Evolutionary conservation across 1,284 basidiomycete species (phyloP), one percentile per base, ranked within the genome.

Genomic region (Inonotus obliquus): DNA sequence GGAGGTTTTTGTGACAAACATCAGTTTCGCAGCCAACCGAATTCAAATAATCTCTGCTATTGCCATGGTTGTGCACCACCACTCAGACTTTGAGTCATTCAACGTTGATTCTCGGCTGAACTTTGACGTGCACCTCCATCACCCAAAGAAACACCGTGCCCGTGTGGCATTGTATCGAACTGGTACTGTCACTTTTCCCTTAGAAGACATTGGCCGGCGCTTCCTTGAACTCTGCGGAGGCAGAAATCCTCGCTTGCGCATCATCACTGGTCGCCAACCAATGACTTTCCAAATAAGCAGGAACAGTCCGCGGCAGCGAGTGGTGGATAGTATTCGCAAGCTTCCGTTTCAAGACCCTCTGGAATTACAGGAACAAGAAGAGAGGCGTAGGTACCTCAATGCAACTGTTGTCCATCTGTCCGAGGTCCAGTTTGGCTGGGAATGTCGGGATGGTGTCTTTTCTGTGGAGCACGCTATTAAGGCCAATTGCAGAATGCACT

Each of bases 381-480:
- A 10, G 14, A 55, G 47, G 35, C 37, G 32, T 39, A 49, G 65
- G 29, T 67, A 69, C 6, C 64, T 72, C 7, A 70, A 77, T 54
- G 68, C 66, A 6, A 64, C 63, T 29, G 67, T 59, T 11, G 70
- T 80, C 11, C 61, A 60, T 1, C 63, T 84, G 51, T 64, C 61
- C 4, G 68, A 73, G 2, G 67, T 87, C 27, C 75, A 77, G 60
- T 75, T 85, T 65, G 82, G 84, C 11, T 83, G 81, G 80, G 73
- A 77, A 62, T 84, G 81, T 64, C 75, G 79, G 35, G 82, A 84
- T 66, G 69, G 73, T 13, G 75, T 78, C 0, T 81, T 82, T 64
- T 87, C 84, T 5, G 71, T 81, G 53, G 84, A 87, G 70, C 82
- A 79, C 76, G 82, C 53, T 63, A 19, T 55, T 57, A 14, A 17